phyloP scores from a whole-genome alignment of 1,139 yeast species.

The Magnusiomyces sp. region DNA sequence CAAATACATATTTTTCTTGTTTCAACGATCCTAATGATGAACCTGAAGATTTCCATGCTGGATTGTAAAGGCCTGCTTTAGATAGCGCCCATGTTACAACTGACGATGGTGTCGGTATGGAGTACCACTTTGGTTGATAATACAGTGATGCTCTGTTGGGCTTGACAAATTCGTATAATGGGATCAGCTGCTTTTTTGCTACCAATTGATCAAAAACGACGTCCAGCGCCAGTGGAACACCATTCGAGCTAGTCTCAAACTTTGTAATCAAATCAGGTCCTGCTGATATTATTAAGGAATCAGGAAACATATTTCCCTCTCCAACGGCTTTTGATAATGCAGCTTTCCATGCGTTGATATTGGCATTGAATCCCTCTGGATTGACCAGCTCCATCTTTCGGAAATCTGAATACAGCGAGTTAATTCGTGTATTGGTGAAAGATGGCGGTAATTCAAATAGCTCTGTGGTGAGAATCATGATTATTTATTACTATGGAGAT shows the following conservation, averaged over 20 bases:
- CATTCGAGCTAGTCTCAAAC: slow-evolving; percentile 25
- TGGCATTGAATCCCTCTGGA: slow-evolving; percentile 64
- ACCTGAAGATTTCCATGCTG: slow-evolving; percentile 20
- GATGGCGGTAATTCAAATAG: slow-evolving; percentile 21
- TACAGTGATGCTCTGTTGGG: slow-evolving; percentile 7
- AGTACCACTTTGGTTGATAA: slow-evolving; percentile 8
- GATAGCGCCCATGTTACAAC: slow-evolving; percentile 17
- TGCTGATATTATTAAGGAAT: slow-evolving; percentile 22
- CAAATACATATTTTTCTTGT: slow-evolving; percentile 23
- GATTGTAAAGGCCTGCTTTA: slow-evolving; percentile 19
- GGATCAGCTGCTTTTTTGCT: slow-evolving; percentile 22
- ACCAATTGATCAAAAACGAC: slow-evolving; percentile 30
- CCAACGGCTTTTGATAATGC: slow-evolving; percentile 27
- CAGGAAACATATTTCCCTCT: slow-evolving; percentile 19
- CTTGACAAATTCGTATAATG: slow-evolving; percentile 17
- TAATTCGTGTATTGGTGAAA: slow-evolving; percentile 44
- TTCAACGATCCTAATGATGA: slow-evolving; percentile 19
- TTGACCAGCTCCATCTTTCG: slow-evolving; percentile 43
- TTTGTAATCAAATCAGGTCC: slow-evolving; percentile 24
- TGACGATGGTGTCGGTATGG: slow-evolving; percentile 7
- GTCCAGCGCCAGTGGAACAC: slow-evolving; percentile 31
- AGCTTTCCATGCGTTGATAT: slow-evolving; percentile 53
- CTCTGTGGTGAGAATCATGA: slow-evolving; percentile 6
- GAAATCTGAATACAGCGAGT: slow-evolving; percentile 61
- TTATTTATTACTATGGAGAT: slow-evolving; percentile 12